phyloP scores from a whole-genome alignment of 164 flowering plant genomes.

The Magnolia sinica region DNA sequence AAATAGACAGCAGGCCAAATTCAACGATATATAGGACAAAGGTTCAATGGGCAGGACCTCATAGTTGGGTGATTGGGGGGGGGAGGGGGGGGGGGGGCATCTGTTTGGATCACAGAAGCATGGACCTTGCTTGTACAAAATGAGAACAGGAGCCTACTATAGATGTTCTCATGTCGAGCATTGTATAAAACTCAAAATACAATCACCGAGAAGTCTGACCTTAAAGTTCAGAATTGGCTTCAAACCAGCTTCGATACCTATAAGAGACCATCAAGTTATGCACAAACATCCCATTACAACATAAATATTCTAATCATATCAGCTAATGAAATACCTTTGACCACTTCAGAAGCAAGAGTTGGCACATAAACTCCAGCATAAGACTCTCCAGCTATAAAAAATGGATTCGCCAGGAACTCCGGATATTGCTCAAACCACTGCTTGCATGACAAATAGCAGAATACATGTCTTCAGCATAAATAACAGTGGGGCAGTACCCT shows the following conservation, averaged over 20 bases:
- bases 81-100: neutral
- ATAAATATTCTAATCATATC: neutral
- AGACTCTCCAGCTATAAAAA: constrained; percentile 86
- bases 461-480: neutral
- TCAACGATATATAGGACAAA: neutral
- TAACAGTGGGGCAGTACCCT: neutral
- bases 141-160: neutral
- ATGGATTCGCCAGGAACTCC: constrained; percentile 66
- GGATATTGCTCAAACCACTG: constrained; percentile 86
- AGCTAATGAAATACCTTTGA: constrained; percentile 46
- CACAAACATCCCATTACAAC: constrained; percentile 1
- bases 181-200: neutral
- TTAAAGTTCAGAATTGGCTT: constrained; percentile 72
- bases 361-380: constrained; percentile 98
- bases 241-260: constrained; percentile 62
- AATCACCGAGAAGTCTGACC: constrained; percentile 33
- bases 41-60: neutral
- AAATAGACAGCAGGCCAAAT: neutral
- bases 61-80: neutral
- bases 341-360: constrained; percentile 74
- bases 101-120: neutral
- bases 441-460: constrained; percentile 8
- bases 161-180: neutral
- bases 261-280: constrained; percentile 7
- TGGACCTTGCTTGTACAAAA: neutral